phyloP scores from a whole-genome alignment of 192 early-diverging fungal species.

The Backusella sp. region DNA sequence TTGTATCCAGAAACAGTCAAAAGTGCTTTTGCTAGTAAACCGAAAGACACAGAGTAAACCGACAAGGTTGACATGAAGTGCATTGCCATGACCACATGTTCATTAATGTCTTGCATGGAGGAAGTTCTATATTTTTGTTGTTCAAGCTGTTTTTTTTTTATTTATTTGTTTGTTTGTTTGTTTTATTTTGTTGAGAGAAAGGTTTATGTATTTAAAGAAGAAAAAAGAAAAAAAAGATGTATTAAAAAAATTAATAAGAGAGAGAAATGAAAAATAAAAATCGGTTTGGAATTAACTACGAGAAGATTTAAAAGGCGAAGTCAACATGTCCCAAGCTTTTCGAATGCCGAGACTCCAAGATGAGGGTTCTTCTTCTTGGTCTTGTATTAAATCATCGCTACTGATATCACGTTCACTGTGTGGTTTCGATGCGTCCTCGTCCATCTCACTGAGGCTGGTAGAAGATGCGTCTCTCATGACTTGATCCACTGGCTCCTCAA shows the following conservation, averaged over 20 bases:
- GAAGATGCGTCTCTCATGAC: background rate
- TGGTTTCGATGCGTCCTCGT: background rate
- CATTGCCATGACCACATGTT: background rate
- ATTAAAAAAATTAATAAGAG: background rate
- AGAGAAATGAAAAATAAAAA: background rate
- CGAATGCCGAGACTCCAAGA: conserved; percentile 6
- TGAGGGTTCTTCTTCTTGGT: background rate
- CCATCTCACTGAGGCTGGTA: background rate
- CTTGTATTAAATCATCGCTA: background rate
- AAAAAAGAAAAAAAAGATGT: background rate
- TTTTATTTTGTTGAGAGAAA: background rate
- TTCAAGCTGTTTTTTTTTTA: background rate
- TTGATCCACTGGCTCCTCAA: background rate
- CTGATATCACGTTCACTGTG: background rate
- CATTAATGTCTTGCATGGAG: background rate
- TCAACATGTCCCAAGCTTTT: background rate
- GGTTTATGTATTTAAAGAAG: background rate
- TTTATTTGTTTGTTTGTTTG: background rate
- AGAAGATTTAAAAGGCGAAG: conserved; percentile 5
- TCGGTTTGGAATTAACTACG: background rate
- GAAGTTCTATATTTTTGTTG: background rate
- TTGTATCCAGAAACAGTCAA: background rate
- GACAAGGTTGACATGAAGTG: background rate
- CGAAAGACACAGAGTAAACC: background rate
- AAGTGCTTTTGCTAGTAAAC: background rate